These are phyloP conservation scores for Rheum nobile DNA, from an alignment of 148 eudicot species.

Conservation along the genomic window DNA sequence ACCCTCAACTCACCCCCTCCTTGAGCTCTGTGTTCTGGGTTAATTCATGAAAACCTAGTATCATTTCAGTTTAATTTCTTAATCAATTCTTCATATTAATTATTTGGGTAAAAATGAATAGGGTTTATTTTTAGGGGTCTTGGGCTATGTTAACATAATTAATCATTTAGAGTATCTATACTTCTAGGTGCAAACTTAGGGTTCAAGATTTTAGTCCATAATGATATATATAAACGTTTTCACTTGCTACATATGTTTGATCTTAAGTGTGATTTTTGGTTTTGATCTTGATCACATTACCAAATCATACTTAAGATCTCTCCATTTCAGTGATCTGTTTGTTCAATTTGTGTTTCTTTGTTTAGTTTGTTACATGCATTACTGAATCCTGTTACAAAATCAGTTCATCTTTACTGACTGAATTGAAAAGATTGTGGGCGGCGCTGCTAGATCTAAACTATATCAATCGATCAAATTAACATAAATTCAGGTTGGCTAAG, in stretches of 20 bases:
- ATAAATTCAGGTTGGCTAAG: neutral
- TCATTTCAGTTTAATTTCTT: neutral
- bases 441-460: neutral
- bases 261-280: neutral
- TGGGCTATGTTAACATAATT: neutral
- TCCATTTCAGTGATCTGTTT: neutral
- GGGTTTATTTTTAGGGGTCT: neutral
- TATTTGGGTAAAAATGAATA: neutral
- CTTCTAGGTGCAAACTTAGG: neutral
- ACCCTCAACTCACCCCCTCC: conserved; percentile 5
- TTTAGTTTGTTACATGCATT: neutral
- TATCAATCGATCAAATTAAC: no score
- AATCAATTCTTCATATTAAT: neutral
- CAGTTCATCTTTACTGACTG: neutral
- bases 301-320: neutral
- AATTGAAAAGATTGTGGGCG: neutral
- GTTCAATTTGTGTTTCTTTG: no score
- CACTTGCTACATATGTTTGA: neutral
- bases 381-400: neutral
- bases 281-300: neutral
- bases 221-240: no score
- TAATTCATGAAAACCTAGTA: conserved; percentile 7
- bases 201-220: neutral
- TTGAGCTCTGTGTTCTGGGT: conserved; percentile 13
- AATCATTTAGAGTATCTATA: neutral